Percentiles rank a stretch among this genome's conserved stretches.
Evolutionary conservation across 495 filamentous ascomycete genomes (phyloP).

Genomic region (Aspergillus cristatus): DNA sequence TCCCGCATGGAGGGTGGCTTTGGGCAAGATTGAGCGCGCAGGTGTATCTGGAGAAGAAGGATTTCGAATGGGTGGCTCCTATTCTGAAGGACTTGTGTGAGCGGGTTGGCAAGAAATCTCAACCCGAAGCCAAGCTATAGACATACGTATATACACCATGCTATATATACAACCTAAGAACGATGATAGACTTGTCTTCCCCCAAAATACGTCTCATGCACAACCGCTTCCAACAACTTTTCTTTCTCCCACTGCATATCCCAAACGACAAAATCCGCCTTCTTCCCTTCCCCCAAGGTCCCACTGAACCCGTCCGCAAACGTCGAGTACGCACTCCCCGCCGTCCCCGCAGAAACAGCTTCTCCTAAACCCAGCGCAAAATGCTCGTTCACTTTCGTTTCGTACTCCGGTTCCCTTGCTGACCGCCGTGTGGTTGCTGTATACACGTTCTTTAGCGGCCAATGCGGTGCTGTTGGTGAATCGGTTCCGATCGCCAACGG

Average conservation of each 20-base stretch:
- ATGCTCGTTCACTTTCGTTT: constrained; percentile 40
- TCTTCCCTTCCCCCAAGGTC: constrained; percentile 34
- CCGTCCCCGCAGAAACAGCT: constrained; percentile 45
- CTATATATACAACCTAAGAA: background rate
- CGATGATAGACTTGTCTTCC: constrained; percentile 7
- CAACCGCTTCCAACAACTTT: constrained; percentile 38
- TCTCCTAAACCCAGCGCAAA: constrained; percentile 43
- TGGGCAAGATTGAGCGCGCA: constrained; percentile 74
- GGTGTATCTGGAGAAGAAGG: constrained; percentile 64
- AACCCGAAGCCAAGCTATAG: background rate
- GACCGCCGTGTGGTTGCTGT: constrained; percentile 50
- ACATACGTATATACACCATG: too few species aligned
- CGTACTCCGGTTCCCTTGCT: constrained; percentile 38
- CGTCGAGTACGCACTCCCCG: constrained; percentile 48
- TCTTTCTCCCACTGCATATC: constrained; percentile 49
- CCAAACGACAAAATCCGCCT: constrained; percentile 49
- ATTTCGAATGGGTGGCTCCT: constrained; percentile 65
- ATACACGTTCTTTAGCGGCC: constrained; percentile 48
- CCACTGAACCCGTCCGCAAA: constrained; percentile 47
- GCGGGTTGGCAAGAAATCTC: constrained; percentile 47
- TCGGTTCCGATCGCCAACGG: constrained; percentile 51
- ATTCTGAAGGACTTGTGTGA: constrained; percentile 53
- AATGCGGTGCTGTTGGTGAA: constrained; percentile 50
- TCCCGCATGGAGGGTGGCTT: constrained; percentile 45
- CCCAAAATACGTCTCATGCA: constrained; percentile 9